Percentiles rank a stretch among this genome's conserved stretches.
Evolutionary conservation across 1,284 basidiomycete species (phyloP).

Genomic region (Cutaneotrichosporon sp.): DNA sequence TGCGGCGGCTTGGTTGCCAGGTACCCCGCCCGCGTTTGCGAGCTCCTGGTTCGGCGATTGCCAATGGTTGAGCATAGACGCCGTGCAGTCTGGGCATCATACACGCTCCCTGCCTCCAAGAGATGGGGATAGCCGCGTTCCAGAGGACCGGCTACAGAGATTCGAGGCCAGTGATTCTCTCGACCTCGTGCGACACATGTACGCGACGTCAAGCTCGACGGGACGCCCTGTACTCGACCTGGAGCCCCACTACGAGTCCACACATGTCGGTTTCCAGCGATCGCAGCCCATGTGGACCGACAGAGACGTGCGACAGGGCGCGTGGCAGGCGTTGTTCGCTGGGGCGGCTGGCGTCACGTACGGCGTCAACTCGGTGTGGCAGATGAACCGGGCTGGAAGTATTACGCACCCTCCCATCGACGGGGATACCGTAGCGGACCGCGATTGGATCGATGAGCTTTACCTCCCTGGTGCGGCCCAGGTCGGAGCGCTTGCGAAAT

Average conservation of each 20-base stretch:
- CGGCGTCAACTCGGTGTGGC: slow-evolving; percentile 23
- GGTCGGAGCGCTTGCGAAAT: no score
- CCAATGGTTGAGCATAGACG: slow-evolving; percentile 19
- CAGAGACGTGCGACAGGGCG: slow-evolving; percentile 18
- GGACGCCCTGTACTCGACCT: slow-evolving; percentile 20
- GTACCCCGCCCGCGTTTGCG: not conserved
- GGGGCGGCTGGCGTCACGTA: slow-evolving; percentile 22
- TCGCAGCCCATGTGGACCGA: slow-evolving; percentile 13
- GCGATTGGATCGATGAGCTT: slow-evolving; percentile 17
- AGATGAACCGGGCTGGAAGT: slow-evolving; percentile 16
- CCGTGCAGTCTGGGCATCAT: slow-evolving; percentile 17
- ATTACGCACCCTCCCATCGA: slow-evolving; percentile 20
- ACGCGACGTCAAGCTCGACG: no score
- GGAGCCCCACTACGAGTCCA: slow-evolving; percentile 26
- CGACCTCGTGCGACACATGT: slow-evolving; percentile 15
- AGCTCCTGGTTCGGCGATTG: slow-evolving; percentile 12
- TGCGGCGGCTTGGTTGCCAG: slow-evolving; percentile 1
- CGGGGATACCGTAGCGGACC: slow-evolving; percentile 9
- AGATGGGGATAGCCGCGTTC: no score
- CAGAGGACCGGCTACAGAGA: no score
- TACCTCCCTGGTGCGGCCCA: slow-evolving; percentile 13
- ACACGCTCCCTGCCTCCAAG: no score
- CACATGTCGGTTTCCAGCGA: slow-evolving; percentile 1
- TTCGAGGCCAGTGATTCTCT: no score
- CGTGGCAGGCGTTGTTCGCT: slow-evolving; percentile 21